These are phyloP conservation scores for Brasenia schreberi DNA, from an alignment of 164 flowering plant genomes.

Conservation along the genomic window DNA sequence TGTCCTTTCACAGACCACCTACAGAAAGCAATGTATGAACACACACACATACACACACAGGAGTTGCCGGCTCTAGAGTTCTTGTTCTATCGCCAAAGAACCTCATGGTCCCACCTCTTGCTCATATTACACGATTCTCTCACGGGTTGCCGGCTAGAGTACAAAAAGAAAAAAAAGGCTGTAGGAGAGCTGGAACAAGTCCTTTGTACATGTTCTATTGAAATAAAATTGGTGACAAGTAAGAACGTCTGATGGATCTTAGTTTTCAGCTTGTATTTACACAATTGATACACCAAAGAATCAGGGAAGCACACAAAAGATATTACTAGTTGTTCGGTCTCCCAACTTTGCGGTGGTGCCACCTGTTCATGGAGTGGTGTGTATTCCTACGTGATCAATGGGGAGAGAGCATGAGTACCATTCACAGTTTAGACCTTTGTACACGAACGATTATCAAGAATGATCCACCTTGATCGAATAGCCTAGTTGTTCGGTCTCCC, in stretches of 20 bases:
- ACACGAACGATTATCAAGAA: slow-evolving; percentile 12
- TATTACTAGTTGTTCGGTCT: slow-evolving; percentile 28
- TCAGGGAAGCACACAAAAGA: neutral
- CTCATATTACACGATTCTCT: no score
- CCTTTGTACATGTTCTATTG: neutral
- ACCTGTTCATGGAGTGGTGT: slow-evolving; percentile 50
- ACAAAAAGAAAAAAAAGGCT: no score
- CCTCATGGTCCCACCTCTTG: no score
- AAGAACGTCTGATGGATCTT: neutral
- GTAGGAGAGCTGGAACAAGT: no score
- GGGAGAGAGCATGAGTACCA: neutral
- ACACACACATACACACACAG: neutral
- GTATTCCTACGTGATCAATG: slow-evolving; percentile 46
- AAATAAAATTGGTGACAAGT: neutral
- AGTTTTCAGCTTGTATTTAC: neutral
- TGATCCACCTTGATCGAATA: slow-evolving; percentile 24
- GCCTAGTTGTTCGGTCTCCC: slow-evolving; percentile 55
- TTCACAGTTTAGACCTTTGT: neutral
- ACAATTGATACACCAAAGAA: neutral
- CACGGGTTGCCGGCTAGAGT: no score
- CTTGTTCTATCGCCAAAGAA: no score
- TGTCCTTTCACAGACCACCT: neutral
- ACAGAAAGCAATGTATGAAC: neutral
- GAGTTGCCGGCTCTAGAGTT: no score
- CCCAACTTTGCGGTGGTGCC: slow-evolving; percentile 76